Conservation (phyloP, 306 rosid species). For the Potentilla sterilis region DNA sequence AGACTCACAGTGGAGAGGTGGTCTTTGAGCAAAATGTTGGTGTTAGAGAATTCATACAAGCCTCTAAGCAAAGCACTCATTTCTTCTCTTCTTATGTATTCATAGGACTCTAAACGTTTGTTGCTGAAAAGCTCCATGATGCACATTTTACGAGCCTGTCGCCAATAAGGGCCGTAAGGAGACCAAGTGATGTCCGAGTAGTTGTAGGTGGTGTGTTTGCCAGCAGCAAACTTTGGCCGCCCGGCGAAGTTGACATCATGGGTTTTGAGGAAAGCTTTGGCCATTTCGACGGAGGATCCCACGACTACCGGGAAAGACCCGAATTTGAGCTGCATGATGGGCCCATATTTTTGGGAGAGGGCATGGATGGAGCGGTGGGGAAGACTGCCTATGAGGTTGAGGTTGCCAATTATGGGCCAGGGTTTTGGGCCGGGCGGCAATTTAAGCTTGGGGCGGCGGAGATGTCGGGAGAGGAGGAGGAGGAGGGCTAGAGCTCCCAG, state of each 20-base stretch:
- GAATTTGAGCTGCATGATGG: conserved; percentile 56
- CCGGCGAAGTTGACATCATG: conserved; percentile 50
- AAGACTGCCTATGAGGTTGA: conserved; percentile 64
- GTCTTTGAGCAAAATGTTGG: conserved; percentile 34
- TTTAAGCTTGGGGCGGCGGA: conserved; percentile 41
- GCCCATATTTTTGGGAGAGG: conserved; percentile 60
- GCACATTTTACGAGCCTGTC: conserved; percentile 79
- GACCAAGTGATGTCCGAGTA: conserved; percentile 80
- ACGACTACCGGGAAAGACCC: conserved; percentile 65
- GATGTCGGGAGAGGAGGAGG: conserved; percentile 40
- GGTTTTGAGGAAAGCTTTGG: conserved; percentile 65
- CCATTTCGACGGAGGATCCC: conserved; percentile 58
- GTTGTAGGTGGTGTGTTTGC: conserved; percentile 73
- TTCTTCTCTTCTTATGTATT: conserved; percentile 70
- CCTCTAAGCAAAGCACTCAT: conserved; percentile 23
- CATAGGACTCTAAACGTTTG: conserved; percentile 56
- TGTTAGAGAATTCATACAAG: conserved; percentile 25
- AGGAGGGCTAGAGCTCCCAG: conserved; percentile 40
- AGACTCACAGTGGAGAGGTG: conserved; percentile 55
- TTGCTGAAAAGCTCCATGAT: conserved; percentile 61
- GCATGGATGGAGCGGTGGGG: conserved; percentile 65
- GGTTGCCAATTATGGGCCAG: conserved; percentile 89
- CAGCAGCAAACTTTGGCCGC: conserved; percentile 67
- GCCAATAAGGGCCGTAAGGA: conserved; percentile 77
- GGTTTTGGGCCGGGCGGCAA: conserved; percentile 80